Evolutionary conservation across 139 green algal genomes (phyloP).

Genomic region (Chlamydomonas sp.): DNA sequence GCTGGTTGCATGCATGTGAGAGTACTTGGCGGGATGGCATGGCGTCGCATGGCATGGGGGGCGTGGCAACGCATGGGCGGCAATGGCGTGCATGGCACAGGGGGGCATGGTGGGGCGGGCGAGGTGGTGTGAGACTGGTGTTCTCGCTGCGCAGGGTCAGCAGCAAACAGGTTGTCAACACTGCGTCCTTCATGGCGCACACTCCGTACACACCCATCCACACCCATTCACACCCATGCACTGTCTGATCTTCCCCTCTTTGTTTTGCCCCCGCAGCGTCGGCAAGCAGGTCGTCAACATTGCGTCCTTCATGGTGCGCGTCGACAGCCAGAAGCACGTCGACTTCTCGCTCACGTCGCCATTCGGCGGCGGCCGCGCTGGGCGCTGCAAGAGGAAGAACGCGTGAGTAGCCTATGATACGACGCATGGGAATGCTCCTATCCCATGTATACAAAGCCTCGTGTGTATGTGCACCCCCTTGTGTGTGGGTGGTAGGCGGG

Average conservation of each 20-base stretch:
- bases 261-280: conserved; percentile 55
- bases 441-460: no score
- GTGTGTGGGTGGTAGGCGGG: no score
- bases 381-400: conserved; percentile 83
- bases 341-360: conserved; percentile 96
- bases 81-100: no score
- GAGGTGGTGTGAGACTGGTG: no score
- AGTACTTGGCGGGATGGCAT: no score
- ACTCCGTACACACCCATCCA: no score
- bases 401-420: conserved; percentile 26
- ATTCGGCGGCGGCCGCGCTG: conserved; percentile 94
- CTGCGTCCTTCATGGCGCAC: conserved; percentile 95
- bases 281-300: conserved; percentile 99
- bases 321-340: conserved; percentile 99
- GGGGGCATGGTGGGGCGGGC: no score
- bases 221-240: no score
- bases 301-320: conserved; percentile 93
- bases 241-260: background rate
- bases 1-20: no score
- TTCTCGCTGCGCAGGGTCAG: conserved; percentile 66
- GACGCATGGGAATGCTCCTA: background rate
- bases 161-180: conserved; percentile 99
- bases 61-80: no score
- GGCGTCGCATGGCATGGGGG: no score
- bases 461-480: no score